Evolutionary conservation across 208 protist species (phyloP).

Genomic region (Acanthamoeba lenticulata): DNA sequence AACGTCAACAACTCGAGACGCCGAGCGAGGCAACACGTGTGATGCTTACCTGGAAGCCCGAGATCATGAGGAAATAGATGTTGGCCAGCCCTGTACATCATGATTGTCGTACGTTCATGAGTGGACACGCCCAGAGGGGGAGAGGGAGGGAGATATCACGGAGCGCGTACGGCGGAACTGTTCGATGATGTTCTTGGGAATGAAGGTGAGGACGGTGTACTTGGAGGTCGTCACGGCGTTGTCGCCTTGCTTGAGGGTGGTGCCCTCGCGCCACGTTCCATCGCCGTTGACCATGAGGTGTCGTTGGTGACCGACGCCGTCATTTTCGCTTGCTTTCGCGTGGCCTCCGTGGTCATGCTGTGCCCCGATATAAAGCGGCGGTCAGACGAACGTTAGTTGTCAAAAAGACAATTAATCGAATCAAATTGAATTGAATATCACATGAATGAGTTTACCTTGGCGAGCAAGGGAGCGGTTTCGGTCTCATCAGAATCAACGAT

Average conservation of each 20-base stretch:
- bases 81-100: constrained; percentile 88
- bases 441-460: not conserved
- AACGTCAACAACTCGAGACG: not conserved
- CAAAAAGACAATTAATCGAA: not conserved
- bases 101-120: not conserved
- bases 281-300: not conserved
- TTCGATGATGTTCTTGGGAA: constrained; percentile 95
- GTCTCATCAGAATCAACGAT: not conserved
- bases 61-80: constrained; percentile 96
- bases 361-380: too few relatives aligned
- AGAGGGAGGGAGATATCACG: not conserved
- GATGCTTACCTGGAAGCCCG: constrained; percentile 87
- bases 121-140: not conserved
- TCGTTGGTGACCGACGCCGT: not conserved
- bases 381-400: too few relatives aligned
- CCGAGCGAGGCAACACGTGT: not conserved
- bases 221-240: constrained; percentile 94
- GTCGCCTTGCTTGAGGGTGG: constrained; percentile 38
- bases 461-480: not conserved
- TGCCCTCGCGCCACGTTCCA: constrained; percentile 1
- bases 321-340: not conserved
- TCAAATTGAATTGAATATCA: not conserved
- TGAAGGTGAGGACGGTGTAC: constrained; percentile 95
- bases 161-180: constrained; percentile 93
- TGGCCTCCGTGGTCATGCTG: too few relatives aligned